phyloP scores from a whole-genome alignment of 345 rosid species.

The Eucalyptus marginata region DNA sequence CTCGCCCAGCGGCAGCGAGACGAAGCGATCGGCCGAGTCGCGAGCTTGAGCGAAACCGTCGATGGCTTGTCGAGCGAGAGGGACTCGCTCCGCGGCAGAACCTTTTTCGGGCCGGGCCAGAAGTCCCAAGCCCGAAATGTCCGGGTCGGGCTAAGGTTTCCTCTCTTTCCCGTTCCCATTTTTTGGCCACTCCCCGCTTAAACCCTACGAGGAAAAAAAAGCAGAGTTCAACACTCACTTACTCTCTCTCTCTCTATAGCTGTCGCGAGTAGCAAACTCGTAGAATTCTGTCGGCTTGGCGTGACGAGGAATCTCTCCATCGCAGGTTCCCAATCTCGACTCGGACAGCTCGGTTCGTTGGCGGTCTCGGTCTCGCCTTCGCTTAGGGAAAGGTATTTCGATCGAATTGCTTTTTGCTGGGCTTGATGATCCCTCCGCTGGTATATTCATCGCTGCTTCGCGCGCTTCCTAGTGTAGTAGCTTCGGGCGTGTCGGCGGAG shows the following conservation, averaged over 20 bases:
- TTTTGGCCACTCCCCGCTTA: neutral
- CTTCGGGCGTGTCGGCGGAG: neutral
- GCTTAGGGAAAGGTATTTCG: neutral
- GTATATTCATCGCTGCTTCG: neutral
- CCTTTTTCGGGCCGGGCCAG: no score
- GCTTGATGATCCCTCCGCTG: neutral
- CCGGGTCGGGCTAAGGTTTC: no score
- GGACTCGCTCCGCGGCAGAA: constrained; percentile 14
- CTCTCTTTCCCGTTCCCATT: no score
- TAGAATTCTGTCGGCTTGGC: neutral
- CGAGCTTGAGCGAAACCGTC: constrained; percentile 4
- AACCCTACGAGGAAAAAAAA: neutral
- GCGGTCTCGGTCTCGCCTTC: neutral
- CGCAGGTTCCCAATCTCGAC: neutral
- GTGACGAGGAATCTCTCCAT: neutral
- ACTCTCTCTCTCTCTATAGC: neutral
- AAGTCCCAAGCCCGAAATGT: no score
- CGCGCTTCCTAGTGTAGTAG: neutral
- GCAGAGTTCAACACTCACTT: neutral
- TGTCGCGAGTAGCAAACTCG: neutral
- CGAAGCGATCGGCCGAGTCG: constrained; percentile 7
- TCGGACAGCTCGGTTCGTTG: neutral
- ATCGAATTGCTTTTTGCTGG: neutral
- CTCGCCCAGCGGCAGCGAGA: constrained; percentile 24
- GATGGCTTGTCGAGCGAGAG: constrained; percentile 21